Evolutionary conservation across 495 filamentous ascomycete species (phyloP), one percentile per base, ranked within the genome.

Genomic region (Antarctomyces pellizariae): DNA sequence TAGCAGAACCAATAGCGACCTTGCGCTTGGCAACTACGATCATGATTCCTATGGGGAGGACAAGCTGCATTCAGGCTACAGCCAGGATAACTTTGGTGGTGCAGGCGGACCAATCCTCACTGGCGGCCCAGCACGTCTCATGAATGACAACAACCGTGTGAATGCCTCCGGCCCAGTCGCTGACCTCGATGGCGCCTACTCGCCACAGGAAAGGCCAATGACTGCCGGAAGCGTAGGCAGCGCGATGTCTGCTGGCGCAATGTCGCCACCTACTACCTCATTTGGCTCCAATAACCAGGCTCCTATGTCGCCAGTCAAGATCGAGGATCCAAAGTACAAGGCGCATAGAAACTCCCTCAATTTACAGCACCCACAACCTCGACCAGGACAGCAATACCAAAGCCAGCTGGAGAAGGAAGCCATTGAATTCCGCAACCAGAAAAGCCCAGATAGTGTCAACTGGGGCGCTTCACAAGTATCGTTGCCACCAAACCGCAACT

Each of bases 291-390:
- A 45, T 29, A 55, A 65, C 20, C 53, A 60, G 33, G 54, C 63
- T 3, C 61, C 66, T 14, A 57, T 65, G 1, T 70, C 64, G 0
- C 68, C 70, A 2, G 44, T 75, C 16, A 56, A 74, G 11, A 71
- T 67, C 13, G 82, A 91, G 42, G 71, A 78, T 31, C 78, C 82
- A 16, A 89, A 90, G 44, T 91, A 91, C 44, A 69, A 76, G 40
- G 78, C 77, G 10, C 76, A 91, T 47, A 77, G 83, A 26, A 75
- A 86, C 44, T 89, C 77, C 24, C 50, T 90, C 16, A 80, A 83
- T 41, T 52, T 93, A 4, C 70, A 83, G 44, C 83, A 93, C 48
- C 83, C 83, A 9, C 83, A 93, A 43, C 83, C 83, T 15, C 67
- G 77, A 8, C 74, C 65, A 29, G 79, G 79, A 0, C 69, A 71